Percentiles rank a stretch among this genome's conserved stretches.
These are phyloP conservation scores for Penicillium sp. DNA, from an alignment of 2,329 filamentous ascomycete species.

Conservation along the genomic window DNA sequence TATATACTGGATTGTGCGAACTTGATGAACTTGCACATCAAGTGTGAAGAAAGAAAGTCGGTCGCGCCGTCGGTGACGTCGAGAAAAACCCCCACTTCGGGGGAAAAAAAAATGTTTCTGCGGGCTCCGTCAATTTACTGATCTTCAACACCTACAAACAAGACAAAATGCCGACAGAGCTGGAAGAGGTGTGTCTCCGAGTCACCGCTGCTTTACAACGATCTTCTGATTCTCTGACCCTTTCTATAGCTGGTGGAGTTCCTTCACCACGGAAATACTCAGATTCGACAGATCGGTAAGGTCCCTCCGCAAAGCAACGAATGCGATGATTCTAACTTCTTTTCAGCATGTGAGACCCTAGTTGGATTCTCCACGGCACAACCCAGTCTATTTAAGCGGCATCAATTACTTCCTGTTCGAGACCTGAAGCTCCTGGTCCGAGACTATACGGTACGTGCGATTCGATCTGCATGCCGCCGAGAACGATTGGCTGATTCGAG, in stretches of 20 bases:
- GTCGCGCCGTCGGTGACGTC: conserved; percentile 12
- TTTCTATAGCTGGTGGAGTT: conserved; percentile 62
- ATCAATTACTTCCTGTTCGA: conserved; percentile 71
- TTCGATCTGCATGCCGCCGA: not conserved
- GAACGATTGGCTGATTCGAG: conserved; percentile 6
- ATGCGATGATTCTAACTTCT: not conserved
- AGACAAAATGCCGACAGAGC: conserved; percentile 63
- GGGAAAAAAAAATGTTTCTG: conserved; percentile 14
- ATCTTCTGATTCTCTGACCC: not conserved
- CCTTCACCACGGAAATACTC: conserved; percentile 83
- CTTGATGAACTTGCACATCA: not conserved
- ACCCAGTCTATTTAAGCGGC: conserved; percentile 75
- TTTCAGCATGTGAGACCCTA: conserved; percentile 71
- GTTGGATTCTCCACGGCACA: conserved; percentile 76
- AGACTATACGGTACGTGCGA: conserved; percentile 66
- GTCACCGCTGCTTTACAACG: not conserved
- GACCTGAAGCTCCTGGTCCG: conserved; percentile 81
- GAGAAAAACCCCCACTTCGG: conserved; percentile 13
- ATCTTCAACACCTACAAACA: conserved; percentile 27
- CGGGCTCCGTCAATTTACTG: not conserved
- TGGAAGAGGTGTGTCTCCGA: conserved; percentile 60
- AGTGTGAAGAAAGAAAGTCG: not conserved
- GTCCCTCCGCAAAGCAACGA: not conserved
- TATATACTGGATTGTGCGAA: not conserved
- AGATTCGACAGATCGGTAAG: conserved; percentile 74